A percentile compares a stretch with the other conserved stretches of the same genome.
phyloP scores from a whole-genome alignment of 306 rosid species.

The Vicia villosa region DNA sequence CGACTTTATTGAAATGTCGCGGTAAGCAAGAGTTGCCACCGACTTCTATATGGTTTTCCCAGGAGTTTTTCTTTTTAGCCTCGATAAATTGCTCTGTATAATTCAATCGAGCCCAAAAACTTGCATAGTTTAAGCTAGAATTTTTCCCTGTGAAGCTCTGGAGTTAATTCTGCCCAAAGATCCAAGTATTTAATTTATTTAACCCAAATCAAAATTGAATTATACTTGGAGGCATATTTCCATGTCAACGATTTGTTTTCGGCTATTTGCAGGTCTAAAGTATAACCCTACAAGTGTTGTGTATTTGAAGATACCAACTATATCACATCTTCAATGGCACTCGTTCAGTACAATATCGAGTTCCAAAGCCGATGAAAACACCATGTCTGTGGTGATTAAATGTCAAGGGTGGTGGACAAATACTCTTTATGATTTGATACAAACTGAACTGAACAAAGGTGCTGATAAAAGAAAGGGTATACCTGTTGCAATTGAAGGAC shows the following conservation, averaged over 20 bases:
- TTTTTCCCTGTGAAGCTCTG: slow-evolving; percentile 68
- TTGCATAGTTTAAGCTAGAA: slow-evolving; percentile 64
- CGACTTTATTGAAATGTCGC: too few relatives aligned
- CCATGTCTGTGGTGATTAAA: slow-evolving; percentile 67
- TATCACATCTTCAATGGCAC: slow-evolving; percentile 89
- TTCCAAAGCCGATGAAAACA: slow-evolving; percentile 55
- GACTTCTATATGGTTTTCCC: slow-evolving; percentile 78
- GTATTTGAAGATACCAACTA: slow-evolving; percentile 76
- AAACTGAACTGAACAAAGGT: slow-evolving; percentile 49
- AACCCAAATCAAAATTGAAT: slow-evolving; percentile 25
- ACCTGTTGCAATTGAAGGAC: slow-evolving; percentile 85
- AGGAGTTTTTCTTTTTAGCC: slow-evolving; percentile 78
- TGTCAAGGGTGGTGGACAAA: slow-evolving; percentile 83
- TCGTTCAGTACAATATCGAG: slow-evolving; percentile 88
- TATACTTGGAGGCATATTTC: background rate
- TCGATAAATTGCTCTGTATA: slow-evolving; percentile 75
- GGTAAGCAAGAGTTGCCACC: too few relatives aligned
- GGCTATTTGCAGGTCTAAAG: slow-evolving; percentile 59
- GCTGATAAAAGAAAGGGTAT: slow-evolving; percentile 53
- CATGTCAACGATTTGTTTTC: slow-evolving; percentile 8
- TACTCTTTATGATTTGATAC: slow-evolving; percentile 64
- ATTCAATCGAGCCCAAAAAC: slow-evolving; percentile 76
- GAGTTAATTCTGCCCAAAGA: slow-evolving; percentile 78
- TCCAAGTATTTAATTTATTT: slow-evolving; percentile 52
- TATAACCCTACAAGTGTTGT: slow-evolving; percentile 81